Base-by-base conservation (phyloP, 2,329 filamentous ascomycete genomes). In the Aschersonia sp. region DNA sequence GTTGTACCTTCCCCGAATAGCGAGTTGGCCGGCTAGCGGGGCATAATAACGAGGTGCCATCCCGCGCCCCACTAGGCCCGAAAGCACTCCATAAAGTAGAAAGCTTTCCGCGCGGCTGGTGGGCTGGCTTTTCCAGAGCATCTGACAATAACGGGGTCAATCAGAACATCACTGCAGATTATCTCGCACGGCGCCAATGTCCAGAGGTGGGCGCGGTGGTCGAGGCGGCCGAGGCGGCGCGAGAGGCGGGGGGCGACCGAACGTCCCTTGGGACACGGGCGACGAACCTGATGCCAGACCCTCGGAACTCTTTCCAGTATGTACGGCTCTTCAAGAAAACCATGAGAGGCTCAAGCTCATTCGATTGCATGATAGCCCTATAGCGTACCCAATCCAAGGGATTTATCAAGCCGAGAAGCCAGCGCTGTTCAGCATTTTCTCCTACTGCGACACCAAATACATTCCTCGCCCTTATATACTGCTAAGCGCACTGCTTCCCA, bases 291-390 rank as follows among this genome's bases (percentile, higher is more conserved):
- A 78, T 57, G 70, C 70, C 46, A 67, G 72, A 33, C 76, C 76
- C 6, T 73, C 73, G n/a, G 76, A 79, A 53, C 70, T 76, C 8
- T 79, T 79, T 51, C 76, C 76, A 0, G 75, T 77, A 60, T 50
- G 70, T 55, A 9, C 12, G 14, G 29, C 35, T 8, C 41, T 42
- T 22, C 22, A 22, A 22, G 40, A 14, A 14, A 4, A n/a, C 9
- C 40, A 14, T 9, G 40, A n/a, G 40, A 11, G 7, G 22, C 22
- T 22, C 22, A 22, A 22, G 22, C 22, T 22, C 22, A 22, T 22
- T 22, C 22, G 22, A 22, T 22, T 22, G 22, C 22, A 22, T 22
- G 22, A 22, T 45, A 78, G 75, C 66, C 68, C 50, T 78, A 75
- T 60, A 55, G 66, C 29, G 67, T 77, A 2, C 72, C 74, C 3